Evolutionary conservation across 306 rosid species (phyloP).

Genomic region (Lathyrus oleraceus): DNA sequence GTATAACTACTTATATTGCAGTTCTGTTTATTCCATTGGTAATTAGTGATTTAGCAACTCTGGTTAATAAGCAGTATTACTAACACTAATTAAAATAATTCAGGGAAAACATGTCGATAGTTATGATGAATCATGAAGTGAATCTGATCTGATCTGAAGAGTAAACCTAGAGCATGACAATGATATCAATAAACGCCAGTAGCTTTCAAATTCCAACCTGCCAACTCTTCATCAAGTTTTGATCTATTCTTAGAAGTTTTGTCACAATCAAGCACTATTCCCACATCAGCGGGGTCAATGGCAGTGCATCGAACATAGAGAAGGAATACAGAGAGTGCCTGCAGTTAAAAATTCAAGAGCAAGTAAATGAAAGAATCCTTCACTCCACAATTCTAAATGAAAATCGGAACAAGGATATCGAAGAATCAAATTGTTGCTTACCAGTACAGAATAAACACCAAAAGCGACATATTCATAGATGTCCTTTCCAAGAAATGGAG

Average conservation of each 20-base stretch:
- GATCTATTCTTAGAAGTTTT: conserved; percentile 47
- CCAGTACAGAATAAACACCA: conserved; percentile 71
- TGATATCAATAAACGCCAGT: conserved; percentile 16
- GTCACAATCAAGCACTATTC: conserved; percentile 58
- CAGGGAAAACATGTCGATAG: background rate
- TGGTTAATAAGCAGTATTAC: background rate
- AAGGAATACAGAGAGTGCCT: conserved; percentile 71
- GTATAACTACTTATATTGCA: conserved; percentile 3
- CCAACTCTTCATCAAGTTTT: conserved; percentile 48
- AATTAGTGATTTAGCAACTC: background rate
- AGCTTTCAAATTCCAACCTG: conserved; percentile 46
- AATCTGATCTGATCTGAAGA: conserved; percentile 18
- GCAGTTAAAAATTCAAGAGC: conserved; percentile 33
- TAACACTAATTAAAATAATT: background rate
- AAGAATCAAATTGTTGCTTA: conserved; percentile 36
- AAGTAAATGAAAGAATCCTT: conserved; percentile 22
- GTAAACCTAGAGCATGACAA: conserved; percentile 21
- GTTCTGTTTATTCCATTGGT: background rate
- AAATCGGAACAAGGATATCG: background rate
- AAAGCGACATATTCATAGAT: conserved; percentile 62
- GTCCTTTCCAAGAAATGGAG: conserved; percentile 67
- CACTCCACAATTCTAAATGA: background rate
- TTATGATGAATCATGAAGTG: conserved; percentile 9
- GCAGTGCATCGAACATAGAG: conserved; percentile 84
- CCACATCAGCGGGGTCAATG: conserved; percentile 81